Evolutionary conservation across 2,329 filamentous ascomycete species (phyloP).

Genomic region (Trichoderma sp.): DNA sequence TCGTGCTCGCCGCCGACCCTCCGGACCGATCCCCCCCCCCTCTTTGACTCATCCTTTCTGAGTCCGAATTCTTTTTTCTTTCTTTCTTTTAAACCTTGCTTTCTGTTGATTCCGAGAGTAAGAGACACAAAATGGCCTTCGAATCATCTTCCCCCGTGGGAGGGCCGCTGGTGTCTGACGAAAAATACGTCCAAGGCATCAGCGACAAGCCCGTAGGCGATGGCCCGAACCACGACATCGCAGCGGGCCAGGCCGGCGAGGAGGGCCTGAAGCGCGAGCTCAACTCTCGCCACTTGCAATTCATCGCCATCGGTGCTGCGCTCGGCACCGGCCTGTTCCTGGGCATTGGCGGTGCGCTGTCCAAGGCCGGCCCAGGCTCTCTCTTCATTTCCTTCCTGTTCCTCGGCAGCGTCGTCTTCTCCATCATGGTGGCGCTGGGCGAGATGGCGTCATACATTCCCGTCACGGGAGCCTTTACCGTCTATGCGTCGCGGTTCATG

Average conservation of each 20-base stretch:
- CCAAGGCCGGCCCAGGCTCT: slow-evolving; percentile 64
- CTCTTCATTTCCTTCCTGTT: slow-evolving; percentile 69
- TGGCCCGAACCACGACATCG: slow-evolving; percentile 36
- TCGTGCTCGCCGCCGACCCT: background rate
- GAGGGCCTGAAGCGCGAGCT: slow-evolving; percentile 44
- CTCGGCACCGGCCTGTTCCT: slow-evolving; percentile 75
- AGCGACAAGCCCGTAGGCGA: slow-evolving; percentile 32
- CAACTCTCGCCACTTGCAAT: slow-evolving; percentile 48
- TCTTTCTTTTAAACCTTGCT: background rate
- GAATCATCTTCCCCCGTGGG: slow-evolving; percentile 9
- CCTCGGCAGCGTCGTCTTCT: slow-evolving; percentile 71
- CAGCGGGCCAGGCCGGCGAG: slow-evolving; percentile 39
- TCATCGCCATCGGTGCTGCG: slow-evolving; percentile 60
- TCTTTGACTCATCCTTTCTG: background rate
- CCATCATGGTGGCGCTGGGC: slow-evolving; percentile 69
- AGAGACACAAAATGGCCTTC: slow-evolving; percentile 14
- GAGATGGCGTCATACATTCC: slow-evolving; percentile 81
- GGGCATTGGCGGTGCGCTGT: slow-evolving; percentile 63
- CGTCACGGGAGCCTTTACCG: slow-evolving; percentile 73
- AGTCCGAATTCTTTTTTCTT: background rate
- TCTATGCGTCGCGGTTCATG: slow-evolving; percentile 74
- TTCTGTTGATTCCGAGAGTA: background rate
- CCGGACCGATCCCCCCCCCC: background rate
- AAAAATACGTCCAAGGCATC: slow-evolving; percentile 36
- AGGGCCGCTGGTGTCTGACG: slow-evolving; percentile 28